These are phyloP conservation scores for Citrus glauca DNA, from an alignment of 345 rosid species.

Conservation along the genomic window DNA sequence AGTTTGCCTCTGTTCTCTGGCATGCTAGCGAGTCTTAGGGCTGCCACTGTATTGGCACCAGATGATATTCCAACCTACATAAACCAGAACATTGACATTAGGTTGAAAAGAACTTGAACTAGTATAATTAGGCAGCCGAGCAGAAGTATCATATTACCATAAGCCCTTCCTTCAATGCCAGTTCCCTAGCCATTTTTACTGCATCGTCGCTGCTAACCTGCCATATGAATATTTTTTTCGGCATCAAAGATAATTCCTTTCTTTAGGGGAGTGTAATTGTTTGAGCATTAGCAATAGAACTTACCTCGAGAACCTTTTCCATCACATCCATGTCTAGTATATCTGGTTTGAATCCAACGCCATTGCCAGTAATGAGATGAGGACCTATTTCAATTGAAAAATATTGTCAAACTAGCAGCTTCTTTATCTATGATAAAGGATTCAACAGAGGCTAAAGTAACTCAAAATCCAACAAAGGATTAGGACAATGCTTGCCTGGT, in stretches of 20 bases:
- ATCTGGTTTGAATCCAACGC: constrained; percentile 96
- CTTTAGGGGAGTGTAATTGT: not conserved
- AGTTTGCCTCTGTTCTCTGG: constrained; percentile 96
- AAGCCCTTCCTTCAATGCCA: constrained; percentile 93
- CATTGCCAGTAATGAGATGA: constrained; percentile 90
- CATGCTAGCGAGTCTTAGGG: constrained; percentile 71
- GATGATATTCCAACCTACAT: constrained; percentile 93
- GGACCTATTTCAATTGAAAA: constrained; percentile 56
- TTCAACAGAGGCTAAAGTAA: not conserved
- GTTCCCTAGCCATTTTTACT: constrained; percentile 87
- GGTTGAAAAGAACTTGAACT: not conserved
- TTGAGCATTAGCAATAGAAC: not conserved
- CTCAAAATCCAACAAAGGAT: not conserved
- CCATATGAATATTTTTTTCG: not conserved
- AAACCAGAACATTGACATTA: not conserved
- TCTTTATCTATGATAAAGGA: not conserved
- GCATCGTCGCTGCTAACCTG: constrained; percentile 93
- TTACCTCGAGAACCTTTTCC: constrained; percentile 89
- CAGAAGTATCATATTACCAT: constrained; percentile 47
- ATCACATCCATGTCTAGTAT: constrained; percentile 92
- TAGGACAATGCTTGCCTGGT: constrained; percentile 54
- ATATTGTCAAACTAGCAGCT: not conserved
- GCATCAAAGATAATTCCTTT: not conserved
- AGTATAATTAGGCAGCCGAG: not conserved
- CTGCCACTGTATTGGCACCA: constrained; percentile 92